Base-by-base conservation (phyloP, 2,329 filamentous ascomycete genomes). In the Hypomyces perniciosus region DNA sequence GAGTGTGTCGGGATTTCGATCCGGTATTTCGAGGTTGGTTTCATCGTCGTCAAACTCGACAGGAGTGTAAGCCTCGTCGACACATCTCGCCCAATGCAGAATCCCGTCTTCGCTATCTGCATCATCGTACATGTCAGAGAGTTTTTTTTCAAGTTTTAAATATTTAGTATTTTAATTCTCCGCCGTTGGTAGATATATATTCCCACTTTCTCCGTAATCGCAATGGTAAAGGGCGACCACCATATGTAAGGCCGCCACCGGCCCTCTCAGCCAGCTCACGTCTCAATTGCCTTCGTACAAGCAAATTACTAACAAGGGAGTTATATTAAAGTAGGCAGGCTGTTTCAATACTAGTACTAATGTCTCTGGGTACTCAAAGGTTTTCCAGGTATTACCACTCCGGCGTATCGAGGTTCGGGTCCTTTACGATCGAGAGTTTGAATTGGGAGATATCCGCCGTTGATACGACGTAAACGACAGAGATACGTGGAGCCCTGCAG, bases 201-300 rank as follows among this genome's bases (percentile, higher is more conserved):
- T 86, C 70, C 85, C 76, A 12, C 83, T 78, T n/a, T 81, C 76
- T 55, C 74, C 59, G 48, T 76, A 72, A 56, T 80, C 81, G 44
- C 79, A 68, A 47, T 89, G 85, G 84, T 75, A 80, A 0, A 70
- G 81, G 44, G 77, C 70, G 39, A 79, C 82, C 1, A 77, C 84
- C 0, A 86, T 95, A 0, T 86, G 95, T 60, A 93, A 99, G 67
- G 97, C 96, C 68, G 93, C 88, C 27, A 90, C 87, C 1, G 92
- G 88, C 49, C 93, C 93, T 0, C 67, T 99, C 46, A 95, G 85
- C 65, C 95, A 97, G 77, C 99, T 99, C 65, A 95, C 93, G 59
- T 79, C 93, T 5, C 93, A 93, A 0, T 72, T 92, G 27, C 79
- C 85, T 2, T 92, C 90, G 0, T 99, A 97, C 68, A 77, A 76